Evolutionary conservation across 805 yeast species (phyloP).

Genomic region (Pichia kluyveri): DNA sequence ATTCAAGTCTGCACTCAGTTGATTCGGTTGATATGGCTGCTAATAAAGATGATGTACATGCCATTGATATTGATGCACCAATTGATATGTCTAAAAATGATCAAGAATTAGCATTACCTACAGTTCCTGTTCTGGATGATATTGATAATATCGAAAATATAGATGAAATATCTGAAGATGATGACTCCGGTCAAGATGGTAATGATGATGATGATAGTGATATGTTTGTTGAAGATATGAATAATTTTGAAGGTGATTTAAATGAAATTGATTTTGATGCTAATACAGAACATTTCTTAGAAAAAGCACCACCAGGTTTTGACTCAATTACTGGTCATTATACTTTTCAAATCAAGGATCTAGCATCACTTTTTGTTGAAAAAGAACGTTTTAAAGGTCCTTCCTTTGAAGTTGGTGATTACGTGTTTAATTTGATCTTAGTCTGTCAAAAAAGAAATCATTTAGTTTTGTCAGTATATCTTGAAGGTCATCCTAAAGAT

Average conservation of each 20-base stretch:
- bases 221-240: not conserved
- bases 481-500: constrained; percentile 56
- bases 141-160: not conserved
- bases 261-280: not conserved
- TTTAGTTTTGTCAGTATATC: constrained; percentile 59
- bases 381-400: constrained; percentile 31
- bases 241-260: not conserved
- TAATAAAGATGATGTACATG: not conserved
- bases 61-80: not conserved
- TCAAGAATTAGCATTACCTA: not conserved
- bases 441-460: constrained; percentile 5
- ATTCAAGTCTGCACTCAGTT: not conserved
- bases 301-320: constrained; percentile 26
- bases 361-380: constrained; percentile 21
- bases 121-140: not conserved
- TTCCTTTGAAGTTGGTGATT: constrained; percentile 46
- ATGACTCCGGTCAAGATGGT: not conserved
- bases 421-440: constrained; percentile 3
- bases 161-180: not conserved
- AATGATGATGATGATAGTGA: too few relatives aligned
- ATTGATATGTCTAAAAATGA: not conserved
- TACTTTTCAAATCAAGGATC: constrained; percentile 33
- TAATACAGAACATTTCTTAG: not conserved
- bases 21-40: not conserved
- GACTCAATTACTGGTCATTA: constrained; percentile 21